Conservation (phyloP, 2,329 filamentous ascomycete species). For the Nectriaceae sp. region DNA sequence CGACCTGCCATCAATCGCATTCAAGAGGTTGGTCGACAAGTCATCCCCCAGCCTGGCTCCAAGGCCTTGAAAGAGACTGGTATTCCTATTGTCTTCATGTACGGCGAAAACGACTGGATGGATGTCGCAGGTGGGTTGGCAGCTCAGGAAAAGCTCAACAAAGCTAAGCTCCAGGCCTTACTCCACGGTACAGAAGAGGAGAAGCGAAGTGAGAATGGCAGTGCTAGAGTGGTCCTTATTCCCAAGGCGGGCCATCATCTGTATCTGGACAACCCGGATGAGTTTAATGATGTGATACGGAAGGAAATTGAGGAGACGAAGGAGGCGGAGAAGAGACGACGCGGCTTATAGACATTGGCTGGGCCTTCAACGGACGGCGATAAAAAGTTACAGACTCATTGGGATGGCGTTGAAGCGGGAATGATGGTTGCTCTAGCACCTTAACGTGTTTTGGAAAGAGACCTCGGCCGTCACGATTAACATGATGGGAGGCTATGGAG, state of each 20-base stretch:
- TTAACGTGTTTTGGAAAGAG: conserved; percentile 3
- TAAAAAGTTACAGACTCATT: background rate
- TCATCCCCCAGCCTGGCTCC: conserved; percentile 34
- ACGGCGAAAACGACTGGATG: conserved; percentile 99
- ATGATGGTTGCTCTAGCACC: background rate
- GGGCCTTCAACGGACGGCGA: background rate
- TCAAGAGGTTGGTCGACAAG: conserved; percentile 80
- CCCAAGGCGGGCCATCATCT: conserved; percentile 60
- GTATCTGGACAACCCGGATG: conserved; percentile 60
- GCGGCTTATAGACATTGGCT: conserved; percentile 11
- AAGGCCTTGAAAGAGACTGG: conserved; percentile 56
- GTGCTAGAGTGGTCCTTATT: conserved; percentile 80
- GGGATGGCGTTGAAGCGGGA: background rate
- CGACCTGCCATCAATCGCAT: conserved; percentile 86
- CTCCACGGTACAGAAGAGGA: conserved; percentile 67
- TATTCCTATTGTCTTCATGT: conserved; percentile 88
- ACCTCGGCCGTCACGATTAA: conserved; percentile 16
- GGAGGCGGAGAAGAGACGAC: conserved; percentile 30
- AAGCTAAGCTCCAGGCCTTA: conserved; percentile 63
- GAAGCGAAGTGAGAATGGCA: conserved; percentile 71
- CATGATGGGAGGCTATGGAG: conserved; percentile 15
- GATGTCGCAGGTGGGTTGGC: conserved; percentile 84
- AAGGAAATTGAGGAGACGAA: conserved; percentile 56
- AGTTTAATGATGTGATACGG: conserved; percentile 56
- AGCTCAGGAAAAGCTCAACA: conserved; percentile 75